Conservation (phyloP, 169 alveolate species). For the Neospora caninum region DNA sequence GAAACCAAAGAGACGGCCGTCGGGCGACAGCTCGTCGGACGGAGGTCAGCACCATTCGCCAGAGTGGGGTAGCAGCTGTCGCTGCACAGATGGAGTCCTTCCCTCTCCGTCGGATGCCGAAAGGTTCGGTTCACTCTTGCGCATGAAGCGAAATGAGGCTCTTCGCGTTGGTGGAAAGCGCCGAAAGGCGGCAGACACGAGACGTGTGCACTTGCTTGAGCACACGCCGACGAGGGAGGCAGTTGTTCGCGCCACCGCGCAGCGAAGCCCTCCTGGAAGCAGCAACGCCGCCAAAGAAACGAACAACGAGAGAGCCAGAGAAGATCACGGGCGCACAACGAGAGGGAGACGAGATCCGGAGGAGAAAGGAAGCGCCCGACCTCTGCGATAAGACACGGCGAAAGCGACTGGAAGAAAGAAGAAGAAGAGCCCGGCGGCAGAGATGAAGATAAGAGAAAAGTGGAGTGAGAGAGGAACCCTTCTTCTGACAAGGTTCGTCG, state of each 20-base stretch:
- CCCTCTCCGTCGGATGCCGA: no score
- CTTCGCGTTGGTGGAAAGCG: no score
- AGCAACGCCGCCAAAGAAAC: neutral
- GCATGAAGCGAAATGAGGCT: no score
- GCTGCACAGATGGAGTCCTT: no score
- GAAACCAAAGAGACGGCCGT: no score
- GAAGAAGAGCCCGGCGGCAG: neutral
- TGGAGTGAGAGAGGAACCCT: neutral
- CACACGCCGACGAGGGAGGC: neutral
- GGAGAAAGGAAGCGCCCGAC: neutral
- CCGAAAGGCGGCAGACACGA: no score
- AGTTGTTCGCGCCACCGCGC: neutral
- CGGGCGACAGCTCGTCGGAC: no score
- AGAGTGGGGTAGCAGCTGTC: no score
- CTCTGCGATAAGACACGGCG: neutral
- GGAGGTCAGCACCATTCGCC: no score
- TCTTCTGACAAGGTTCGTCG: no score
- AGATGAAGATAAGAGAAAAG: neutral
- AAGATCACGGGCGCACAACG: neutral
- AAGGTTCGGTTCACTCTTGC: no score
- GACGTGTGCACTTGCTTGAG: no score
- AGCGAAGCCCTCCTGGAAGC: constrained; percentile 7
- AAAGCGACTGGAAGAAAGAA: neutral
- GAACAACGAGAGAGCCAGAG: neutral
- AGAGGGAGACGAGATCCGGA: neutral